A percentile compares a stretch with the other conserved stretches of the same genome.
Conservation (phyloP, 345 rosid species). For the Acer saccharum region DNA sequence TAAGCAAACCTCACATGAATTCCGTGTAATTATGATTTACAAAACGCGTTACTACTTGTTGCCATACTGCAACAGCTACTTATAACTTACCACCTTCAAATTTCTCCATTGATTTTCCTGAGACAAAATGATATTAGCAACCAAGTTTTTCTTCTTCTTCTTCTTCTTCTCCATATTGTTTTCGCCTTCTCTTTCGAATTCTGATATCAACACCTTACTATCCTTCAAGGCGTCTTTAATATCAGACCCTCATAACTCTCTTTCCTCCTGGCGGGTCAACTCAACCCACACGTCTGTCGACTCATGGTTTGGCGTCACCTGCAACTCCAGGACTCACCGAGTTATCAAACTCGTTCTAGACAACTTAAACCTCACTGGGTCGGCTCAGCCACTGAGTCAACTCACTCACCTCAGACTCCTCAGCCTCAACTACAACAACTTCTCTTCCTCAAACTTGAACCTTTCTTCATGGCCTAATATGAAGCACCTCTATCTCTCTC, state of each 20-base stretch:
- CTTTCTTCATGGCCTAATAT: conserved; percentile 33
- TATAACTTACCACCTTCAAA: background rate
- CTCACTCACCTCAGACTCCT: conserved; percentile 45
- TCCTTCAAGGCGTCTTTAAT: conserved; percentile 30
- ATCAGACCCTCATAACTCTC: conserved; percentile 12
- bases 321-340: conserved; percentile 32
- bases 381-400: conserved; percentile 17
- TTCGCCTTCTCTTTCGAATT: conserved; percentile 11
- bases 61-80: no score
- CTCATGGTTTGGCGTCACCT: conserved; percentile 48
- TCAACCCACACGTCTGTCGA: conserved; percentile 29
- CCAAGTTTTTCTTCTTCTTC: background rate
- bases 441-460: conserved; percentile 24
- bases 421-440: conserved; percentile 39
- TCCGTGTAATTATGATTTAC: no score
- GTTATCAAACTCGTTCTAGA: conserved; percentile 42
- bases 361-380: conserved; percentile 33
- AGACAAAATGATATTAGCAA: background rate
- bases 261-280: conserved; percentile 40
- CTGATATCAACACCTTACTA: conserved; percentile 25
- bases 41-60: no score
- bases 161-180: conserved; percentile 12
- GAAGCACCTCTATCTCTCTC: conserved; percentile 45
- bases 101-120: no score
- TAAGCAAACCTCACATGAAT: no score